Conservation (phyloP, 1,139 yeast species). For the Debaryomyces sp. region DNA sequence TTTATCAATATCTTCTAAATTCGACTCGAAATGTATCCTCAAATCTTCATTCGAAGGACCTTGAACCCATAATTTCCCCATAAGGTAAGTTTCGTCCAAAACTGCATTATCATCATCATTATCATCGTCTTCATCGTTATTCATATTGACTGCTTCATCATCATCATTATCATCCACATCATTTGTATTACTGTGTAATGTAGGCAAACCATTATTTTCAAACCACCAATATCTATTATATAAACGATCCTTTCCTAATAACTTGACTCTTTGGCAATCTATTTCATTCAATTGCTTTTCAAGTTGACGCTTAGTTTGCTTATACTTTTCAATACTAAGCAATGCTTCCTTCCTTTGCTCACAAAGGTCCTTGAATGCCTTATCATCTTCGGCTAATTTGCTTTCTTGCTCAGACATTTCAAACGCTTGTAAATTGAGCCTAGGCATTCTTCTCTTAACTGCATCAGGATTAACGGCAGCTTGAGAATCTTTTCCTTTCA, state of each 20-base stretch:
- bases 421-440: conserved; percentile 31
- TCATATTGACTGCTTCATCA: conserved; percentile 31
- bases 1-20: conserved; percentile 12
- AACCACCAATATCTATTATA: conserved; percentile 96
- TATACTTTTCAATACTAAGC: conserved; percentile 44
- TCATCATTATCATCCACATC: conserved; percentile 44
- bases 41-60: conserved; percentile 81
- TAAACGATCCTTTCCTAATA: conserved; percentile 81
- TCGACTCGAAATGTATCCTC: conserved; percentile 21
- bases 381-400: conserved; percentile 46
- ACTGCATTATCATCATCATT: conserved; percentile 34
- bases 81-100: conserved; percentile 63
- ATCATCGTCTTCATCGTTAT: conserved; percentile 35
- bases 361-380: conserved; percentile 50
- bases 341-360: conserved; percentile 44
- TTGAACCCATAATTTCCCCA: conserved; percentile 92
- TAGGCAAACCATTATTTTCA: conserved; percentile 81
- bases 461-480: conserved; percentile 16
- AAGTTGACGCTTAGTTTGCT: conserved; percentile 48
- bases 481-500: conserved; percentile 11
- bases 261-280: conserved; percentile 77
- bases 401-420: conserved; percentile 58
- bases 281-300: conserved; percentile 63
- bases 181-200: conserved; percentile 45
- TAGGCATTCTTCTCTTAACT: conserved; percentile 22